These are phyloP conservation scores for Pezicula radicicola DNA, from an alignment of 2,329 filamentous ascomycete genomes.

Conservation along the genomic window DNA sequence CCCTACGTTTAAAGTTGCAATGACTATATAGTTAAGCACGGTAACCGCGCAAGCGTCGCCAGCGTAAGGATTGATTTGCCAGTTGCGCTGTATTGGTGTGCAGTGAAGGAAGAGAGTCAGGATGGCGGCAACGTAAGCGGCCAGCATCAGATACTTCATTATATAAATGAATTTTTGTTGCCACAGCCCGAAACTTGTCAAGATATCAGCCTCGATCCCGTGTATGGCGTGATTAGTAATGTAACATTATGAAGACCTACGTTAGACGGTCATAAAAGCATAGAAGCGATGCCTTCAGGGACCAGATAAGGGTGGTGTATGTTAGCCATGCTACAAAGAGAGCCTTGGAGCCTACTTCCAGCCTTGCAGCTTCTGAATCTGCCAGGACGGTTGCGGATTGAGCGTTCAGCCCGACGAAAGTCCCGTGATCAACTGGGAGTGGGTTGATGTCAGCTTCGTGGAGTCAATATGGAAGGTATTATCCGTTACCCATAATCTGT, in stretches of 20 bases:
- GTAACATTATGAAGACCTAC: constrained; percentile 22
- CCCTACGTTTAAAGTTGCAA: constrained; percentile 32
- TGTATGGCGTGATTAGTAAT: too few relatives aligned
- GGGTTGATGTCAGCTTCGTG: not conserved
- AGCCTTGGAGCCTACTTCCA: constrained; percentile 31
- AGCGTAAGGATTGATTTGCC: not conserved
- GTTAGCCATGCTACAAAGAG: constrained; percentile 36
- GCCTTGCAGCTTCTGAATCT: constrained; percentile 23
- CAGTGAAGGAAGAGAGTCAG: not conserved
- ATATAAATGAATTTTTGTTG: constrained; percentile 33
- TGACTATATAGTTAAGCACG: constrained; percentile 33
- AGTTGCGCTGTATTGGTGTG: not conserved
- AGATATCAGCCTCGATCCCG: not conserved
- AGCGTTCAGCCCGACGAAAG: constrained; percentile 34
- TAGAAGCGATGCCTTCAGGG: constrained; percentile 39
- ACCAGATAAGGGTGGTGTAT: constrained; percentile 40
- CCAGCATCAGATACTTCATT: not conserved
- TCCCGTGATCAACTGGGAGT: constrained; percentile 32
- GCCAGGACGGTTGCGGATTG: constrained; percentile 29
- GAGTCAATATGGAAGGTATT: not conserved
- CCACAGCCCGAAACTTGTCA: constrained; percentile 30
- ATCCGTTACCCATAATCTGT: constrained; percentile 7
- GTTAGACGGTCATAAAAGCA: constrained; percentile 41
- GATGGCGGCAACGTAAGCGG: not conserved
- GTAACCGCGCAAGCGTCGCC: constrained; percentile 31